Evolutionary conservation across 164 flowering plant species (phyloP), one percentile per base, ranked within the genome.

Genomic region (Paratinospora sagittata): DNA sequence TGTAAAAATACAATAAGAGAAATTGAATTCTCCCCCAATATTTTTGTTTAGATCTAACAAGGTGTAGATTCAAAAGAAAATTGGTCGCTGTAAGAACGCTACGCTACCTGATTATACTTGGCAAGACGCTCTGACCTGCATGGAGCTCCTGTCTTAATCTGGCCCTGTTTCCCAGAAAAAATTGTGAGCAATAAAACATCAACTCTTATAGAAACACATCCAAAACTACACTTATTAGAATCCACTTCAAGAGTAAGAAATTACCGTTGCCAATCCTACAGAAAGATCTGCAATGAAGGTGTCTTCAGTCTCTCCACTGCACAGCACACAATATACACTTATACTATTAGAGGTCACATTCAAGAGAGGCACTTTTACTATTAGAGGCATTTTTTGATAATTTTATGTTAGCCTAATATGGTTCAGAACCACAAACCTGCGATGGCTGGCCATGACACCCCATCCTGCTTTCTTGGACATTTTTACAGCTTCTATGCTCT

Each of bases 401-500:
- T 49, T 37, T 9, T 1, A 9, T 43, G 63, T 45, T 65, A 45
- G 9, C 0, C 33, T 13, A 66, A 21, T 52, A 30, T 39, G 65
- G 33, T 66, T 16, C 7, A 34, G 39, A 73, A 14, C 45, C 27
- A 14, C 78, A 67, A 66, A 89, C 92, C 95, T 88, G 80, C 97
- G 88, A 78, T 90, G 96, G 84, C 97, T 92, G 75, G 97, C 88
- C 97, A 92, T 92, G 27, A 92, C 93, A 70, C 97, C 97, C 97
- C 97, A 92, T n/a, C 92, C 96, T 73, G 97, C 97, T 9, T 63
- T 74, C 84, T 92, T 92, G 76, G 97, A 92, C 97, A 92, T 92
- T 72, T 71, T 92, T 30, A 92, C 97, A 41, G 96, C 97, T 81
- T 92, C 96, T 83, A 92, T 92, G 70, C 97, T 92, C 87, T 92